Percentiles rank a stretch among this genome's conserved stretches.
Conservation (phyloP, 371 early-diverging fungal species). For the Syncephalastrum contaminatum region DNA sequence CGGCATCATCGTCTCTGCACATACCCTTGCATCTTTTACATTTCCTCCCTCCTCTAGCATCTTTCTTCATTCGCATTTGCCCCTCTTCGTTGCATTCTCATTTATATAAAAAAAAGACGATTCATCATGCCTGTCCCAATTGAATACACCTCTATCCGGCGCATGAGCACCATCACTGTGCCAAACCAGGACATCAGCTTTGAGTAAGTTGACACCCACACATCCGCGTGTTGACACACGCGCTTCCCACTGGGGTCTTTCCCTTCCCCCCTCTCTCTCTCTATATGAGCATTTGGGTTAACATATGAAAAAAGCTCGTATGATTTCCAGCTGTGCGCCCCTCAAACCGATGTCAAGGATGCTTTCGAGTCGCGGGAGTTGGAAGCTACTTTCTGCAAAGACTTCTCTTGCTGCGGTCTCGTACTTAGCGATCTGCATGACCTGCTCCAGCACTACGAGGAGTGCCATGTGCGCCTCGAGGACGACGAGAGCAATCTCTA, state of each 20-base stretch:
- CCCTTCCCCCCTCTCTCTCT: neutral
- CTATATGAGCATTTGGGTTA: neutral
- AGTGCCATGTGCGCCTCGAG: constrained; percentile 87
- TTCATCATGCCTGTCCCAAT: constrained; percentile 35
- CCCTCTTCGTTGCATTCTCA: constrained; percentile 4
- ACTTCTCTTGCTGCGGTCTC: constrained; percentile 92
- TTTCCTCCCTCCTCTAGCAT: constrained; percentile 3
- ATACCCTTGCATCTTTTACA: constrained; percentile 19
- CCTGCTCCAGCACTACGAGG: constrained; percentile 93
- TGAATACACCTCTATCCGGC: constrained; percentile 30
- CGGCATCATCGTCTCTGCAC: constrained; percentile 5
- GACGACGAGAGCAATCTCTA: constrained; percentile 60
- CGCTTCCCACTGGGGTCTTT: neutral
- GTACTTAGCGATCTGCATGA: constrained; percentile 86
- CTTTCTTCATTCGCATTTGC: constrained; percentile 7
- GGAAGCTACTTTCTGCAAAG: constrained; percentile 88
- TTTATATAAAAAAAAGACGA: constrained; percentile 4
- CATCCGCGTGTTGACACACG: too few relatives aligned
- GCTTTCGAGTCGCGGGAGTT: constrained; percentile 65
- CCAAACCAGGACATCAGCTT: constrained; percentile 37
- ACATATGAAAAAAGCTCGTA: constrained; percentile 27
- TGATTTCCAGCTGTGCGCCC: constrained; percentile 43
- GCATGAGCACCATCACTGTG: constrained; percentile 35
- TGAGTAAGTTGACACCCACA: constrained; percentile 27
- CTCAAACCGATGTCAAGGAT: constrained; percentile 41